Conservation (phyloP, 2,329 filamentous ascomycete genomes). For the Aureobasidium melanogenum region DNA sequence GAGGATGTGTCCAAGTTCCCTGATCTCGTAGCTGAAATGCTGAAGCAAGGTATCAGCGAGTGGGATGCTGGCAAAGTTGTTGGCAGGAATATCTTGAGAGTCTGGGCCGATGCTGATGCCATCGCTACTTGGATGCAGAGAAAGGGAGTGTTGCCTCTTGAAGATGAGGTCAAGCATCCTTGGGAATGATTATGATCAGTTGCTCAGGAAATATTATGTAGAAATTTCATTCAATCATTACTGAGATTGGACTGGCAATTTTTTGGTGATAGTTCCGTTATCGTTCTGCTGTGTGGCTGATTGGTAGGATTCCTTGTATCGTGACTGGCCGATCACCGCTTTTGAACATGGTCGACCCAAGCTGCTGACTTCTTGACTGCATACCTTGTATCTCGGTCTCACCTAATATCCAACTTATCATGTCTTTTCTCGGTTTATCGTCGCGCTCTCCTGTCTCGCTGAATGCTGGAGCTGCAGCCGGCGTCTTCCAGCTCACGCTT, state of each 20-base stretch:
- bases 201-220: no score
- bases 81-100: conserved; percentile 72
- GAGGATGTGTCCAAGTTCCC: conserved; percentile 83
- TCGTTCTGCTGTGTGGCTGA: no score
- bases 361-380: not conserved
- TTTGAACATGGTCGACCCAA: not conserved
- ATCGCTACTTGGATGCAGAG: conserved; percentile 59
- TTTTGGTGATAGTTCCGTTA: not conserved
- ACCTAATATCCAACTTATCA: not conserved
- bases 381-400: not conserved
- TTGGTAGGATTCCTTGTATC: not conserved
- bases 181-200: not conserved
- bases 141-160: conserved; percentile 30
- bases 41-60: conserved; percentile 65
- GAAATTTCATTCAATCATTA: not conserved
- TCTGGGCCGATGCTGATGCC: conserved; percentile 71
- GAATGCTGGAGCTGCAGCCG: not conserved
- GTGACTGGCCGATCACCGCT: not conserved
- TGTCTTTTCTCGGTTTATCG: not conserved
- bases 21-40: conserved; percentile 63
- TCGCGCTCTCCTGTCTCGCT: not conserved
- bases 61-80: conserved; percentile 64
- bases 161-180: conserved; percentile 29
- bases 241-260: not conserved
- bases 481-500: conserved; percentile 1